Conservation (phyloP, 2,329 filamentous ascomycete species). For the Byssothecium circinans region DNA sequence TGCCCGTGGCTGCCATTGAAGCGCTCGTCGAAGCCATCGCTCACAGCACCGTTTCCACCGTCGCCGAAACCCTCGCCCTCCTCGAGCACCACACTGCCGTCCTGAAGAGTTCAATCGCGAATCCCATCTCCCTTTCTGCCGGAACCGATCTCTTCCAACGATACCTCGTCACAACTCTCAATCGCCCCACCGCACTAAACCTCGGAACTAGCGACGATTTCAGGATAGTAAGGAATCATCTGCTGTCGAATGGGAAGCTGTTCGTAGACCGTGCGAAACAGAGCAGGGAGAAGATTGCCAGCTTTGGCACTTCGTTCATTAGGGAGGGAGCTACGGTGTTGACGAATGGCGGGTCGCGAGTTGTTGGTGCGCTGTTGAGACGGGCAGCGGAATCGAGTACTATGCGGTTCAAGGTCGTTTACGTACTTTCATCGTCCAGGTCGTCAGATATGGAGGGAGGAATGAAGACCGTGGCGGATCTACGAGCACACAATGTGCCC, state of each 20-base stretch:
- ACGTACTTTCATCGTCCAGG: constrained; percentile 50
- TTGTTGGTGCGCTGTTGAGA: constrained; percentile 75
- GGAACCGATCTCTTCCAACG: constrained; percentile 95
- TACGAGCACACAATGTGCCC: constrained; percentile 74
- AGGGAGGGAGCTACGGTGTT: constrained; percentile 79
- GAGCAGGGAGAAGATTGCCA: constrained; percentile 79
- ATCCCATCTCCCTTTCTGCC: constrained; percentile 88
- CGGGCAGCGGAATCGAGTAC: constrained; percentile 69
- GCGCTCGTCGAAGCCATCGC: constrained; percentile 84
- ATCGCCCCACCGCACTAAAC: constrained; percentile 50
- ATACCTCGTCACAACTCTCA: constrained; percentile 78
- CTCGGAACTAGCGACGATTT: constrained; percentile 67
- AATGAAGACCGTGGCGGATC: constrained; percentile 67
- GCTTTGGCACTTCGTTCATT: constrained; percentile 76
- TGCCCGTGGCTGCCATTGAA: constrained; percentile 93
- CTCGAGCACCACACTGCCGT: constrained; percentile 75
- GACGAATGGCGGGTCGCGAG: constrained; percentile 84
- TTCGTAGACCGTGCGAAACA: constrained; percentile 88
- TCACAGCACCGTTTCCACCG: constrained; percentile 77
- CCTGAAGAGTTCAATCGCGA: constrained; percentile 77
- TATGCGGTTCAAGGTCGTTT: constrained; percentile 81
- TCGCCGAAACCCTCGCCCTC: constrained; percentile 89
- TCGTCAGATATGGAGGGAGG: constrained; percentile 58
- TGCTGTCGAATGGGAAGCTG: constrained; percentile 80
- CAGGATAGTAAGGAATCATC: constrained; percentile 77